Evolutionary conservation across 768 basidiomycete species (phyloP), one percentile per base, ranked within the genome.

Genomic region (Lactifluus hygrophoroides): DNA sequence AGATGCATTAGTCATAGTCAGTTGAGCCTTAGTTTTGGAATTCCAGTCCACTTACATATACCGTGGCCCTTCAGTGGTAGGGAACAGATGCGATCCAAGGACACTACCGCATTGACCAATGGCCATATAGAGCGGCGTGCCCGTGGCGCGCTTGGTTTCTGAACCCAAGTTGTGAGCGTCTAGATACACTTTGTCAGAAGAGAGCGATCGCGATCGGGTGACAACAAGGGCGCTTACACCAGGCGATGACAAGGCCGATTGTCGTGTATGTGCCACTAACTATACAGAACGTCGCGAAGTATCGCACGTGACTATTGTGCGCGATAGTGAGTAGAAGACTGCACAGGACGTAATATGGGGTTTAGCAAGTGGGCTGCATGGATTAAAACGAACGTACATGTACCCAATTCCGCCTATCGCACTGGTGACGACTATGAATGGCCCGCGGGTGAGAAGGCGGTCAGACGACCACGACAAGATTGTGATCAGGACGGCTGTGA

Each of bases 101-200:
- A 88, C 71, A 60, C 86, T 86, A 13, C 86, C 88, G 51, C 85
- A 82, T 66, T 90, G 88, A 0, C 88, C 88, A 37, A 90, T 87
- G 11, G 85, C 79, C 82, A 88, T 88, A 67, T 88, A 88, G 71
- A 86, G 77, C 9, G 86, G 85, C 32, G 88, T 84, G 0, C 87
- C 87, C 0, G 86, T 81, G 0, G 88, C 87, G 55, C 80, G 82
- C 70, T 90, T 88, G 0, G 84, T 83, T 65, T 90, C 88, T 0
- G 87, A 88, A 3, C 86, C 87, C 7, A 88, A 76, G 64, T 88
- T 90, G 65, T 88, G 86, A 3, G 84, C 80, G 63, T 78, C 84
- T 88, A 56, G n/a, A 42, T 52, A 25, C 17, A 48, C 49, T 35
- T n/a, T 16, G 35, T 66, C 25, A 61, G 46, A 17, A 34, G 9